Conservation (phyloP, 805 yeast species). For the Henningerozyma blattae region DNA sequence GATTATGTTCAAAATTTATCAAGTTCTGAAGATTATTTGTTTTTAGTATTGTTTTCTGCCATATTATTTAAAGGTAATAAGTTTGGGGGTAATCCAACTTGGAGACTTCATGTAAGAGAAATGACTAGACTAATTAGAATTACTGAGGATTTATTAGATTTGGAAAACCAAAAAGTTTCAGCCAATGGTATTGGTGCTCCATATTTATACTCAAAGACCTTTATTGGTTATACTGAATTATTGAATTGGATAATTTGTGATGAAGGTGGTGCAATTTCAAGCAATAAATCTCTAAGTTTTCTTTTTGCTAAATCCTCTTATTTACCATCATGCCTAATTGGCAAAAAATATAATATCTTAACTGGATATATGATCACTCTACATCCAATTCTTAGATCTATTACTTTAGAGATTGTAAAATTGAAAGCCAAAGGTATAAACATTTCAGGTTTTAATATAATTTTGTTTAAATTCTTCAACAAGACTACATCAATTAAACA, state of each 20-base stretch:
- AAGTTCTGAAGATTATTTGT: background rate
- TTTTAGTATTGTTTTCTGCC: background rate
- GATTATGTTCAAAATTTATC: background rate
- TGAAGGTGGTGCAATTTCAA: background rate
- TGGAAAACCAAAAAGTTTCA: too few species aligned
- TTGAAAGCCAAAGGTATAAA: background rate
- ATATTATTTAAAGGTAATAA: background rate
- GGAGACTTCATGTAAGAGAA: conserved; percentile 5
- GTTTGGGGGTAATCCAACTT: background rate
- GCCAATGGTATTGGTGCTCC: too few species aligned
- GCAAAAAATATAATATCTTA: background rate
- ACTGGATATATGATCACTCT: background rate
- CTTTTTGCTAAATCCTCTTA: background rate
- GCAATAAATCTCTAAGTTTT: background rate
- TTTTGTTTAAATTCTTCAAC: conserved; percentile 3
- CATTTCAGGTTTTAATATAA: conserved; percentile 4
- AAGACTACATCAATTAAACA: background rate
- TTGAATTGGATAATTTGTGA: background rate
- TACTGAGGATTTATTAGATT: background rate
- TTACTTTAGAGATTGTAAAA: background rate
- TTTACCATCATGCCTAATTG: background rate
- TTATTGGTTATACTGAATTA: background rate
- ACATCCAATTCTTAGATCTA: background rate
- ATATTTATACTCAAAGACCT: background rate
- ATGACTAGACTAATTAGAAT: background rate